Evolutionary conservation across 306 rosid species (phyloP).

Genomic region (Sphenostylis stenocarpa): DNA sequence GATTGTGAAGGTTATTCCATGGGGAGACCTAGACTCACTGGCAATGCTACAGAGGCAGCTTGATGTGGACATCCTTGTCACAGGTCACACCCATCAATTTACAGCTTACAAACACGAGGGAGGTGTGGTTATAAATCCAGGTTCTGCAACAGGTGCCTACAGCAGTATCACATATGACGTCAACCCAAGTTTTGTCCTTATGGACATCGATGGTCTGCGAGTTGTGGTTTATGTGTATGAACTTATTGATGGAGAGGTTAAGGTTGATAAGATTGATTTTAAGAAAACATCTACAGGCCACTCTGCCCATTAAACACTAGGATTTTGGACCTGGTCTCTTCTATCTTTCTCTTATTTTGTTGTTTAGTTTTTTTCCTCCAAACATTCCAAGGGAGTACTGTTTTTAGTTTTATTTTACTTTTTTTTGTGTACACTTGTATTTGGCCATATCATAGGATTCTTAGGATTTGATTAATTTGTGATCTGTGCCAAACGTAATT

Average conservation of each 20-base stretch:
- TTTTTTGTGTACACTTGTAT: conserved; percentile 35
- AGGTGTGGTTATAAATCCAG: conserved; percentile 96
- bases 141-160: conserved; percentile 95
- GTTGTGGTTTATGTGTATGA: conserved; percentile 97
- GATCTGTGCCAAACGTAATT: conserved; percentile 14
- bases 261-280: conserved; percentile 99
- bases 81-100: conserved; percentile 96
- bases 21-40: conserved; percentile 99
- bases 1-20: conserved; percentile 84
- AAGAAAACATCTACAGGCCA: conserved; percentile 84
- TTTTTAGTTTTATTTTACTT: conserved; percentile 15
- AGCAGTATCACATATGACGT: conserved; percentile 96
- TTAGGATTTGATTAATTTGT: conserved; percentile 29
- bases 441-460: conserved; percentile 26
- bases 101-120: conserved; percentile 98
- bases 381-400: conserved; percentile 9
- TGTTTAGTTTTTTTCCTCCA: conserved; percentile 22
- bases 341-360: background rate
- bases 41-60: conserved; percentile 99
- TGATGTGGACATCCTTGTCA: conserved; percentile 97
- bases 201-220: conserved; percentile 96
- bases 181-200: conserved; percentile 95
- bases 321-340: conserved; percentile 14
- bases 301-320: conserved; percentile 57
- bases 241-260: conserved; percentile 95